Evolutionary conservation across 2,329 filamentous ascomycete genomes (phyloP).

Genomic region (Clathrospora elynae): DNA sequence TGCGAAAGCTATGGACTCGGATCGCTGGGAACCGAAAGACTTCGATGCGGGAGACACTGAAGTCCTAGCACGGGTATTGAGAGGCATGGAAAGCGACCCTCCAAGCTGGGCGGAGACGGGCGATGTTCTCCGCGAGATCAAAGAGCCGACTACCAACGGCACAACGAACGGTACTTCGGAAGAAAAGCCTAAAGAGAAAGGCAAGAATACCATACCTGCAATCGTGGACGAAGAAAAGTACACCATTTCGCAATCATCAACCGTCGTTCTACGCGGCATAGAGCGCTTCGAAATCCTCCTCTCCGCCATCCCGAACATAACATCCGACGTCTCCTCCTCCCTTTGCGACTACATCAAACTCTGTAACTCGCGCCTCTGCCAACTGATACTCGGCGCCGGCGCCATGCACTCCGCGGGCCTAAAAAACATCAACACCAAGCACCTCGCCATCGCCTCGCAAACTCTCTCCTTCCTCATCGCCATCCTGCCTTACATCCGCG

Average conservation of each 20-base stretch:
- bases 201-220: slow-evolving; percentile 62
- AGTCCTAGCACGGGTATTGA: slow-evolving; percentile 68
- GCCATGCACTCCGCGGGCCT: slow-evolving; percentile 86
- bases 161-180: slow-evolving; percentile 42
- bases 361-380: slow-evolving; percentile 95
- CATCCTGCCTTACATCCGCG: slow-evolving; percentile 85
- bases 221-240: slow-evolving; percentile 83
- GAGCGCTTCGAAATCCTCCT: slow-evolving; percentile 83
- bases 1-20: slow-evolving; percentile 76
- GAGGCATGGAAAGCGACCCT: slow-evolving; percentile 73
- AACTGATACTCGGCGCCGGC: slow-evolving; percentile 92
- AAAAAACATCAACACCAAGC: slow-evolving; percentile 89
- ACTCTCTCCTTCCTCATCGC: slow-evolving; percentile 85
- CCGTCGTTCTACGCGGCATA: slow-evolving; percentile 79
- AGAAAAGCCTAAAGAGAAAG: slow-evolving; percentile 38
- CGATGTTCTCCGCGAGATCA: slow-evolving; percentile 39
- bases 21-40: slow-evolving; percentile 79
- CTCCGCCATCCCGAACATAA: slow-evolving; percentile 85
- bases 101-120: slow-evolving; percentile 67
- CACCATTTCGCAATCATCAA: slow-evolving; percentile 81
- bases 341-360: slow-evolving; percentile 86
- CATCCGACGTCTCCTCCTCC: slow-evolving; percentile 76
- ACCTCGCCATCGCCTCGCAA: slow-evolving; percentile 89
- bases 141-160: slow-evolving; percentile 32
- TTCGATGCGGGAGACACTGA: slow-evolving; percentile 67